A percentile compares a stretch with the other conserved stretches of the same genome.
phyloP scores from a whole-genome alignment of 371 early-diverging fungal species.

The Capniomyces stellatus region DNA sequence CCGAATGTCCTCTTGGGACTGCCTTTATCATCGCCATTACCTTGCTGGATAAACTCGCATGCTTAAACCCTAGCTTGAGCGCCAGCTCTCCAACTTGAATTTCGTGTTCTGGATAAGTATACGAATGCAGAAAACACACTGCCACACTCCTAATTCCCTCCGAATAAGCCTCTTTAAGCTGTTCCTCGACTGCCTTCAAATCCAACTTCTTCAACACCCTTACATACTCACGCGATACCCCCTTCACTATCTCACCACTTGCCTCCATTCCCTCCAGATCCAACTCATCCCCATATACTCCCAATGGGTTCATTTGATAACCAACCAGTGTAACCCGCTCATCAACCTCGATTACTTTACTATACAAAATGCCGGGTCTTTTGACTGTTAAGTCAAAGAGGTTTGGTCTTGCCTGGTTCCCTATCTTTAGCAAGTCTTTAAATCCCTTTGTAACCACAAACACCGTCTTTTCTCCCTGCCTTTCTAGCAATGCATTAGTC shows the following conservation, averaged over 20 bases:
- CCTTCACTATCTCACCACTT: conserved; percentile 26
- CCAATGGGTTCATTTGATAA: conserved; percentile 41
- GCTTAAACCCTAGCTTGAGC: conserved; percentile 53
- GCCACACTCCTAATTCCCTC: conserved; percentile 70
- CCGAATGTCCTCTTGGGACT: conserved; percentile 80
- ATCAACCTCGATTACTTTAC: conserved; percentile 65
- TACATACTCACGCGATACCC: conserved; percentile 76
- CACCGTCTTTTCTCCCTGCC: conserved; percentile 75
- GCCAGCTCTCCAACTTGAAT: conserved; percentile 46
- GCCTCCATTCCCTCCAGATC: background rate
- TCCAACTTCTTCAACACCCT: conserved; percentile 43
- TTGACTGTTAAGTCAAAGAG: conserved; percentile 81
- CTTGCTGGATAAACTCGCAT: conserved; percentile 63
- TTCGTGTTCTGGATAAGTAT: conserved; percentile 48
- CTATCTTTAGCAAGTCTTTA: conserved; percentile 44
- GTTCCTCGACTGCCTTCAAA: conserved; percentile 27
- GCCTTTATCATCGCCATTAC: conserved; percentile 87
- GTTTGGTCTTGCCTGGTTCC: conserved; percentile 81
- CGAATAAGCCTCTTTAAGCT: conserved; percentile 40
- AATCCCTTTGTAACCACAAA: conserved; percentile 84
- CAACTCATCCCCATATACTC: conserved; percentile 21
- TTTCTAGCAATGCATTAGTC: conserved; percentile 81
- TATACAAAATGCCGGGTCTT: conserved; percentile 70
- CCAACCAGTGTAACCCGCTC: conserved; percentile 71
- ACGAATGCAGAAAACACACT: conserved; percentile 82